Evolutionary conservation across 2,329 filamentous ascomycete species (phyloP).

Genomic region (Penicillium sp.): DNA sequence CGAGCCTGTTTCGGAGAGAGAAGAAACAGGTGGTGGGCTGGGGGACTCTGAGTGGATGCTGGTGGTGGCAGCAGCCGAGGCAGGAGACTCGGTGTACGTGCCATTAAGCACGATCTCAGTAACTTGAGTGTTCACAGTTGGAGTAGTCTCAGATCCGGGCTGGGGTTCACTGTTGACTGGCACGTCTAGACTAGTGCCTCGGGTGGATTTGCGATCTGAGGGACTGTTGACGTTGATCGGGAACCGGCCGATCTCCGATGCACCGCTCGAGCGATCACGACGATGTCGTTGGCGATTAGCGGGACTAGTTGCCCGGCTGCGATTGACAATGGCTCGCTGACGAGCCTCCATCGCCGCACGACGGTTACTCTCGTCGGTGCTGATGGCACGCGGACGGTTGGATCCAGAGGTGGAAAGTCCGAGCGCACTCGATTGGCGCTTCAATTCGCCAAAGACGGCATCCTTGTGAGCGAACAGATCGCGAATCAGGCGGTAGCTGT

Average conservation of each 20-base stretch:
- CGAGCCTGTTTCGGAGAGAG: conserved; percentile 28
- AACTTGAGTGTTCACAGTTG: conserved; percentile 26
- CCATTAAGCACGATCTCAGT: conserved; percentile 46
- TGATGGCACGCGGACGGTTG: conserved; percentile 76
- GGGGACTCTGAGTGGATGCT: conserved; percentile 29
- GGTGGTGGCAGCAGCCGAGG: conserved; percentile 20
- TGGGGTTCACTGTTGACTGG: conserved; percentile 59
- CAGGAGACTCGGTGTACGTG: conserved; percentile 33
- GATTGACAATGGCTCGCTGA: conserved; percentile 70
- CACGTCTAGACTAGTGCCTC: conserved; percentile 75
- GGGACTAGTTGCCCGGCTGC: conserved; percentile 73
- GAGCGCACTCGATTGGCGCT: conserved; percentile 60
- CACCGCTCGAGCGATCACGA: conserved; percentile 72
- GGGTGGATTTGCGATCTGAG: conserved; percentile 50
- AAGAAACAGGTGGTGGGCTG: conserved; percentile 31
- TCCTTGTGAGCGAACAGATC: conserved; percentile 94
- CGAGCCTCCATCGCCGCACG: conserved; percentile 93
- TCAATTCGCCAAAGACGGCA: conserved; percentile 90
- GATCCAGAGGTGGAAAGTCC: conserved; percentile 51
- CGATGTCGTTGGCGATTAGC: conserved; percentile 58
- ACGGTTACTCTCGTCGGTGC: conserved; percentile 92
- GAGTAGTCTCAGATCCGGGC: conserved; percentile 37
- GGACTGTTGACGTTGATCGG: conserved; percentile 71
- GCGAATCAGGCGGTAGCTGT: conserved; percentile 83
- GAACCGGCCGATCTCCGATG: conserved; percentile 76